Percentiles rank a stretch among this genome's conserved stretches.
Evolutionary conservation across 805 yeast species (phyloP).

Genomic region (Ascoidea asiatica): DNA sequence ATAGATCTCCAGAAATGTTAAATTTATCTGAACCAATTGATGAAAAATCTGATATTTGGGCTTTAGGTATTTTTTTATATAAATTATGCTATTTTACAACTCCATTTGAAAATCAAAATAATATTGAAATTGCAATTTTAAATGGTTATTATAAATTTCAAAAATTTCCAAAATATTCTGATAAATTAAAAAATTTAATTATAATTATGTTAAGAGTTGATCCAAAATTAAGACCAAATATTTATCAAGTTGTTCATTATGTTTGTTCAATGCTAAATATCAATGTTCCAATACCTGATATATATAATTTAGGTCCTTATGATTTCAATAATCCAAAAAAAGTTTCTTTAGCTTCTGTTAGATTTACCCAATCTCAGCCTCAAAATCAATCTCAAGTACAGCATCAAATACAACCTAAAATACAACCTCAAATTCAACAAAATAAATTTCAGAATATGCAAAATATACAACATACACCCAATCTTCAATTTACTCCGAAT

Average conservation of each 20-base stretch:
- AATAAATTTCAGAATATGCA: background rate
- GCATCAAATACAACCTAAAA: background rate
- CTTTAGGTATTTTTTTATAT: constrained; percentile 65
- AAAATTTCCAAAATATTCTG: constrained; percentile 41
- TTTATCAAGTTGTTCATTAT: constrained; percentile 57
- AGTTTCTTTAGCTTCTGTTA: too few species aligned
- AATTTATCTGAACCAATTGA: constrained; percentile 65
- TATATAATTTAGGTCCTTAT: constrained; percentile 34
- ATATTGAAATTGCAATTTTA: constrained; percentile 45
- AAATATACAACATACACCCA: background rate
- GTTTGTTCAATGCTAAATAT: constrained; percentile 45
- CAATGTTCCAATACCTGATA: constrained; percentile 28
- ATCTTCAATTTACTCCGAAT: background rate
- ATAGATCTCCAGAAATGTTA: constrained; percentile 76
- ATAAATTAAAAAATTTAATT: constrained; percentile 50
- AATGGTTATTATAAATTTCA: constrained; percentile 41
- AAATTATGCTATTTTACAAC: constrained; percentile 73
- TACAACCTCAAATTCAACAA: background rate
- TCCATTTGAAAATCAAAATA: constrained; percentile 55
- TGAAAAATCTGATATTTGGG: constrained; percentile 82
- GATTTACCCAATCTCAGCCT: too few species aligned
- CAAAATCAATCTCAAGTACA: background rate
- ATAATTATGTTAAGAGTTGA: constrained; percentile 46
- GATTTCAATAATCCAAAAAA: background rate
- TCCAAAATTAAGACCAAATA: constrained; percentile 63